These are phyloP conservation scores for Aurinia saxatilis DNA, from an alignment of 345 rosid species.

Conservation along the genomic window DNA sequence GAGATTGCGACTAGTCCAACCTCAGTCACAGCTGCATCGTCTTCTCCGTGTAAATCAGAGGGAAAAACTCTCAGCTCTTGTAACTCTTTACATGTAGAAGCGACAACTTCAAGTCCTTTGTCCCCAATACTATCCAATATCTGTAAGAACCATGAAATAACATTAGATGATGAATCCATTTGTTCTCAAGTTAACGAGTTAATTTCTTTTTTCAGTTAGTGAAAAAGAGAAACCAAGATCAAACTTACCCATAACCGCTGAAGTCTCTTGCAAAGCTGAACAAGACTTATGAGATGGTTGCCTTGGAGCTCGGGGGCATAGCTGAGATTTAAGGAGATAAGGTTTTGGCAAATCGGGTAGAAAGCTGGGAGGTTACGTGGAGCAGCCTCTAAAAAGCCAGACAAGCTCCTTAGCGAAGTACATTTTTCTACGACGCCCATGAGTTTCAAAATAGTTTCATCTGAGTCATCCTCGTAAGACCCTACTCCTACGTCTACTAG, in stretches of 20 bases:
- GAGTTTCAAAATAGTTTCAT: constrained; percentile 47
- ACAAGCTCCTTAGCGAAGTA: constrained; percentile 60
- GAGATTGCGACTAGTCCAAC: constrained; percentile 84
- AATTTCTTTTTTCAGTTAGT: neutral
- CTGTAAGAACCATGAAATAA: constrained; percentile 33
- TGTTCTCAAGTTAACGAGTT: neutral
- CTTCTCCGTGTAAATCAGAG: constrained; percentile 56
- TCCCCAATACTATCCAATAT: constrained; percentile 91
- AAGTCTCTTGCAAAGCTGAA: constrained; percentile 60
- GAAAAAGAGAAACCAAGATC: neutral
- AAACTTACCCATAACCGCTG: constrained; percentile 77
- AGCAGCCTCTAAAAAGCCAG: constrained; percentile 80
- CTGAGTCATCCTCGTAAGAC: constrained; percentile 61
- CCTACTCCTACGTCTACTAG: constrained; percentile 85
- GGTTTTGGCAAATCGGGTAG: constrained; percentile 48
- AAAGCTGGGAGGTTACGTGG: constrained; percentile 56
- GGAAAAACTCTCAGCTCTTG: constrained; percentile 92
- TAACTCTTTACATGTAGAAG: constrained; percentile 70
- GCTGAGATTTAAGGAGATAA: constrained; percentile 73
- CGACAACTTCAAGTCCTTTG: constrained; percentile 72
- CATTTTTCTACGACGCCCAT: constrained; percentile 42
- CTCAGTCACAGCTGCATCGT: constrained; percentile 66
- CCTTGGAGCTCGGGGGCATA: constrained; percentile 74
- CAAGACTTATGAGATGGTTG: constrained; percentile 49
- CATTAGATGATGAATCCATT: neutral